Conservation (phyloP, 441 rosid species). For the Adansonia madagascariensis region DNA sequence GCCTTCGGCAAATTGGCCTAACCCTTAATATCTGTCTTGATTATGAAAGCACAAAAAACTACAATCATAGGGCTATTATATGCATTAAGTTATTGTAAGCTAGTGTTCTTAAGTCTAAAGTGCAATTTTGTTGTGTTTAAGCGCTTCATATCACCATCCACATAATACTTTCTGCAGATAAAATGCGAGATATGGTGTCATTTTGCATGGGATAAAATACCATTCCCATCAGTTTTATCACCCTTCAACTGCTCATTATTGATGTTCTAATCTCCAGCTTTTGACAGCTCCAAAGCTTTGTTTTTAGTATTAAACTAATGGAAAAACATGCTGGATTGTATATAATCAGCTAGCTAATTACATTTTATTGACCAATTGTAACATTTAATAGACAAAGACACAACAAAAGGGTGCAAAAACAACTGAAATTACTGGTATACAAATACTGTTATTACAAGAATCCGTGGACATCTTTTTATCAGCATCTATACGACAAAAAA, state of each 20-base stretch:
- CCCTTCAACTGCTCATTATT: background rate
- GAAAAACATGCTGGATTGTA: background rate
- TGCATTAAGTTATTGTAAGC: background rate
- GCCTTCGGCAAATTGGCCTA: constrained; percentile 20
- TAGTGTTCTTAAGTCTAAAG: constrained; percentile 3
- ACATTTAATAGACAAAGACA: background rate
- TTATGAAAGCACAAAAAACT: constrained; percentile 7
- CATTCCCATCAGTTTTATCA: constrained; percentile 3
- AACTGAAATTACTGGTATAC: background rate
- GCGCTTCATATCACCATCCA: background rate
- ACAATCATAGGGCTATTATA: background rate
- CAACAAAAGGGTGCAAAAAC: background rate
- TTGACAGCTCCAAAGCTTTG: background rate
- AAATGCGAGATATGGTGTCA: background rate
- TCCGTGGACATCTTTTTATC: background rate
- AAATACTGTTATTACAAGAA: background rate
- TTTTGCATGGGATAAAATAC: background rate
- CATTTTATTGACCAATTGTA: background rate
- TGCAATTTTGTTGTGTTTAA: constrained; percentile 13
- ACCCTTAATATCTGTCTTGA: constrained; percentile 21
- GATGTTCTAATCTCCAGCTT: background rate
- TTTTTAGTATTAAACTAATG: background rate
- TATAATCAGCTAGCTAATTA: constrained; percentile 6
- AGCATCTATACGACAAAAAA: background rate
- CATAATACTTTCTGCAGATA: background rate